Percentiles rank a stretch among this genome's conserved stretches.
Conservation (phyloP, 805 yeast genomes). For the Yamadazyma ubonensis region DNA sequence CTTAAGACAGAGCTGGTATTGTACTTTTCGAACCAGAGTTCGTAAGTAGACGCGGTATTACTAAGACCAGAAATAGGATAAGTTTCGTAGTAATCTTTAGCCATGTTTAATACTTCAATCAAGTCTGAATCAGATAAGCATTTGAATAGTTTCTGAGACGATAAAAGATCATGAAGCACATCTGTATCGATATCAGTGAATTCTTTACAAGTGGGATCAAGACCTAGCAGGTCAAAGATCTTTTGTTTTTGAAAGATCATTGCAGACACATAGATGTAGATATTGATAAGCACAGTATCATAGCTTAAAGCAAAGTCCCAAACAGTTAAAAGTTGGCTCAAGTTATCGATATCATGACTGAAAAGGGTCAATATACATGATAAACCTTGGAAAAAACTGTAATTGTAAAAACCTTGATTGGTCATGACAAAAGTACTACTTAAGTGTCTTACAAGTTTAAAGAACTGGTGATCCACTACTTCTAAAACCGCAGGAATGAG, state of each 20-base stretch:
- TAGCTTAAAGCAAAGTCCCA: conserved; percentile 70
- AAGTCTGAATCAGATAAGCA: conserved; percentile 28
- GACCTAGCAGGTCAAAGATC: conserved; percentile 31
- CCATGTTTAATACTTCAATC: conserved; percentile 23
- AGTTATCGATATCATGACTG: conserved; percentile 46
- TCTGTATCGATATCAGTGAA: conserved; percentile 29
- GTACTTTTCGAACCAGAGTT: conserved; percentile 35
- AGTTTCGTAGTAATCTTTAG: conserved; percentile 25
- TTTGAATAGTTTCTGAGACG: conserved; percentile 31
- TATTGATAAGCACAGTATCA: conserved; percentile 50
- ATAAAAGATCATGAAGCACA: conserved; percentile 32
- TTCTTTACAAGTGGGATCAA: conserved; percentile 11
- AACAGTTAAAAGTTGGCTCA: conserved; percentile 51
- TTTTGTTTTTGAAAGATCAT: conserved; percentile 45
- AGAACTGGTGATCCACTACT: conserved; percentile 44
- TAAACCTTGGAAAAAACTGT: conserved; percentile 57
- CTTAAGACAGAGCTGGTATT: conserved; percentile 32
- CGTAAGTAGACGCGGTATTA: conserved; percentile 23
- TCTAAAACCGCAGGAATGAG: conserved; percentile 64
- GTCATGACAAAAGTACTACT: conserved; percentile 54
- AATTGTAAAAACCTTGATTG: conserved; percentile 67
- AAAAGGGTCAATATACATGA: conserved; percentile 76
- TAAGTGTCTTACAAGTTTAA: conserved; percentile 42
- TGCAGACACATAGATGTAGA: conserved; percentile 63
- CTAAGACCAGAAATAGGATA: conserved; percentile 23